Evolutionary conservation across 139 green algal species (phyloP).

Genomic region (Dunaliella primolecta): DNA sequence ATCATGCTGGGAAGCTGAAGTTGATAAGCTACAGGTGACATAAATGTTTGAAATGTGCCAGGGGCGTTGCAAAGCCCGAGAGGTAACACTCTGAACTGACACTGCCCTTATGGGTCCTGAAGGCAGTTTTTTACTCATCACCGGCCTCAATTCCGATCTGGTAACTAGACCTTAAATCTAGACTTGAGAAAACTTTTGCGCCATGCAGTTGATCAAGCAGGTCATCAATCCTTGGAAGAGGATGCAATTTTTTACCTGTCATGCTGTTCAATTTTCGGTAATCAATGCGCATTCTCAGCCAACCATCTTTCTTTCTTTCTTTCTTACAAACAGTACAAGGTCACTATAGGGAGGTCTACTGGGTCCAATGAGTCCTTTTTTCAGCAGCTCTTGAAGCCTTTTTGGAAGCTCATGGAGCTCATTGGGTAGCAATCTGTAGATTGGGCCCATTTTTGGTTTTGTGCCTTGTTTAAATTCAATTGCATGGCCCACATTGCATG

Average conservation of each 20-base stretch:
- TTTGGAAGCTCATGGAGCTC: not conserved
- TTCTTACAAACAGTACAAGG: not conserved
- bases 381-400: not conserved
- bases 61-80: slow-evolving; percentile 59
- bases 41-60: slow-evolving; percentile 41
- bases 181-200: slow-evolving; percentile 32
- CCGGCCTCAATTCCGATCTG: not conserved
- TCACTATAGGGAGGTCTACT: not conserved
- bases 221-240: slow-evolving; percentile 45
- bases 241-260: slow-evolving; percentile 26
- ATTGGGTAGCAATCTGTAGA: not conserved
- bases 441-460: not conserved
- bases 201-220: slow-evolving; percentile 34
- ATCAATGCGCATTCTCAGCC: not conserved
- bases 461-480: not conserved
- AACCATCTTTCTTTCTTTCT: not conserved
- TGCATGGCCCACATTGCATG: not conserved
- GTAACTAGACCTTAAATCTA: slow-evolving; percentile 38
- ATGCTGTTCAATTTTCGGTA: not conserved
- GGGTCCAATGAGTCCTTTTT: not conserved
- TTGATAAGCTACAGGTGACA: slow-evolving; percentile 34
- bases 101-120: slow-evolving; percentile 35
- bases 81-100: slow-evolving; percentile 35
- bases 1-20: too few species aligned
- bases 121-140: slow-evolving; percentile 22